Evolutionary conservation across 352 stramenopile species (phyloP).

Genomic region (Globisporangium paddicum): DNA sequence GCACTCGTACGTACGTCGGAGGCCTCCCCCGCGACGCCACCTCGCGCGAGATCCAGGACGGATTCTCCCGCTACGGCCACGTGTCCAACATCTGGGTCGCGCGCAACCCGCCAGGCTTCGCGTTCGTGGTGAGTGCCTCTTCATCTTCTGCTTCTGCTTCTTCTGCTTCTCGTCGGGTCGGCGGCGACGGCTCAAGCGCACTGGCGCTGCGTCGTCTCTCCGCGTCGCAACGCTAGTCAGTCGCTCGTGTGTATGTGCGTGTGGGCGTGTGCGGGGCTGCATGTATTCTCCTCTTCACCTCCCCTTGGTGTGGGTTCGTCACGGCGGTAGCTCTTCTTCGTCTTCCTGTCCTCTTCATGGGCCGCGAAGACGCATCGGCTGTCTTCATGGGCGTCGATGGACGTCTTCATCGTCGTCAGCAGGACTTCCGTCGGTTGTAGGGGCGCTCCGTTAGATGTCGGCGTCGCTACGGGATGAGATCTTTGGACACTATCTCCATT

Average conservation of each 20-base stretch:
- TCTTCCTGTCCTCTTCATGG: not conserved
- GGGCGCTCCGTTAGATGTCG: not conserved
- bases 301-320: slow-evolving; percentile 1
- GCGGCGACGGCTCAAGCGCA: slow-evolving; percentile 7
- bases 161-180: slow-evolving; percentile 1
- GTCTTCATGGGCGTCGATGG: not conserved
- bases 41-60: slow-evolving; percentile 77
- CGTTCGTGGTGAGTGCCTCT: slow-evolving; percentile 82
- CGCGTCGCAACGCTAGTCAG: slow-evolving; percentile 20
- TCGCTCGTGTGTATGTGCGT: slow-evolving; percentile 18
- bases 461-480: not conserved
- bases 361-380: too few relatives aligned
- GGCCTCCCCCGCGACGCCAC: slow-evolving; percentile 77
- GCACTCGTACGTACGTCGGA: slow-evolving; percentile 80
- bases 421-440: not conserved
- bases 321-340: not conserved
- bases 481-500: not conserved
- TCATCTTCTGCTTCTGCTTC: slow-evolving; percentile 14
- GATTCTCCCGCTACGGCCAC: slow-evolving; percentile 80
- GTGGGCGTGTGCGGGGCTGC: slow-evolving; percentile 2
- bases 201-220: not conserved
- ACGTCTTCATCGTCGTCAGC: not conserved
- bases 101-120: slow-evolving; percentile 82
- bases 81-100: slow-evolving; percentile 87
- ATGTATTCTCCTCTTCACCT: not conserved